Evolutionary conservation across 2,329 filamentous ascomycete species (phyloP).

Genomic region (Endothia cerciana): DNA sequence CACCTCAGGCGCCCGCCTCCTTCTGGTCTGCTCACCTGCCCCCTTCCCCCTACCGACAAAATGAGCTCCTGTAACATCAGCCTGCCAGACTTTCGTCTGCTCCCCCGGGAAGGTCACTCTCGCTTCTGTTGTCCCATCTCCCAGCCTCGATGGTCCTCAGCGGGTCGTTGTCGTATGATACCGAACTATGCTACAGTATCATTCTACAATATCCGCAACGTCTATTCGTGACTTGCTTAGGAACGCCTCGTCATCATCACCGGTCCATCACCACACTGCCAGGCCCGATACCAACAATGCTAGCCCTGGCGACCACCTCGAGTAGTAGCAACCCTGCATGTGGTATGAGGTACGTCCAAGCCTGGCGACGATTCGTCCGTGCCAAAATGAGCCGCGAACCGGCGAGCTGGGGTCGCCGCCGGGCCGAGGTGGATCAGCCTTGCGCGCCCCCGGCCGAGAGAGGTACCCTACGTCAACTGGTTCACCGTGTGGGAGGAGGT

Average conservation of each 20-base stretch:
- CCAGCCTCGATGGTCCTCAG: neutral
- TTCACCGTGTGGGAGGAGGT: neutral
- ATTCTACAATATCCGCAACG: neutral
- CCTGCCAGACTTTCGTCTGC: neutral
- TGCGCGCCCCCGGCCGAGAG: neutral
- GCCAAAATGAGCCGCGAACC: neutral
- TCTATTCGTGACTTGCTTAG: neutral
- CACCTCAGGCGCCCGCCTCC: neutral
- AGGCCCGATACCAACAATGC: neutral
- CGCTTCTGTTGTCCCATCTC: neutral
- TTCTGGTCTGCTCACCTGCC: neutral
- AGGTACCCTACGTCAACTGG: neutral
- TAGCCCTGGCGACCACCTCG: neutral
- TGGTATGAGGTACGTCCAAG: neutral
- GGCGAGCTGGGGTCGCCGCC: neutral
- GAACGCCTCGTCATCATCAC: neutral
- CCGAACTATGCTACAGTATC: neutral
- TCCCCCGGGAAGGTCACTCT: neutral
- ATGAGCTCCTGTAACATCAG: neutral
- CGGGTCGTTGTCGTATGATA: neutral
- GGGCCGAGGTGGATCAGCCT: conserved; percentile 4
- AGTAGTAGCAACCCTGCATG: neutral
- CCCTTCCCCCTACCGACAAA: neutral
- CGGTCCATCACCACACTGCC: neutral
- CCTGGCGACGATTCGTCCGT: neutral